These are phyloP conservation scores for Colletotrichum endophyticum DNA, from an alignment of 2,329 filamentous ascomycete species.

Conservation along the genomic window DNA sequence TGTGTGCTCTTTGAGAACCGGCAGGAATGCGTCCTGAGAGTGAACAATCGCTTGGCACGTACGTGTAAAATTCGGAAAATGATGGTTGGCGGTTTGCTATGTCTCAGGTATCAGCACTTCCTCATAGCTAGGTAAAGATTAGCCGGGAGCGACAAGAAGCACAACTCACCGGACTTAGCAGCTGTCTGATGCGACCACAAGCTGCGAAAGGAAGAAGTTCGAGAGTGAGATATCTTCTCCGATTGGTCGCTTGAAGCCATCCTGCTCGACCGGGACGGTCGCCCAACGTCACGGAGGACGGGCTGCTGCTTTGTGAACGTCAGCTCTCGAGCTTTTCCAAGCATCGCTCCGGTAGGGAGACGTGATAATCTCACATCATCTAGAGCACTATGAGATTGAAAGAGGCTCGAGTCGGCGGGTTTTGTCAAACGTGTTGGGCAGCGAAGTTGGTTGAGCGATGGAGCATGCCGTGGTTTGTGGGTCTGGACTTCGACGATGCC, in stretches of 20 bases:
- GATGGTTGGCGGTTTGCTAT: constrained; percentile 3
- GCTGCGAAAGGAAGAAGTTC: neutral
- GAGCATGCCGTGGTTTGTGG: constrained; percentile 14
- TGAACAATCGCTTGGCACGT: neutral
- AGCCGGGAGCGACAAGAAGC: neutral
- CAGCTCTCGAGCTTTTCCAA: constrained; percentile 8
- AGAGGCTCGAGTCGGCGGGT: neutral
- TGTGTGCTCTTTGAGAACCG: neutral
- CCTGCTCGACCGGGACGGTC: neutral
- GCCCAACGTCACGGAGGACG: constrained; percentile 7
- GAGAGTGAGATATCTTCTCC: neutral
- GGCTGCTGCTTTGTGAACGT: constrained; percentile 12
- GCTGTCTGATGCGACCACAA: neutral
- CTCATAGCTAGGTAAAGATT: neutral
- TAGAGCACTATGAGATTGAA: neutral
- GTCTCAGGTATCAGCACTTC: neutral
- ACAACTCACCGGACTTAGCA: neutral
- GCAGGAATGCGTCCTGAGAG: neutral
- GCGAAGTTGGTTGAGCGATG: constrained; percentile 13
- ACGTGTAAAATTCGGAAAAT: constrained; percentile 9
- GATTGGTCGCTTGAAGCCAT: constrained; percentile 3
- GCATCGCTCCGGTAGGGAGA: neutral
- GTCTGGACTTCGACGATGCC: neutral
- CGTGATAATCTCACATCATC: neutral
- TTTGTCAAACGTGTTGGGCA: neutral